Conservation (phyloP, 176 grass and related monocot species). For the Carex cristatella region DNA sequence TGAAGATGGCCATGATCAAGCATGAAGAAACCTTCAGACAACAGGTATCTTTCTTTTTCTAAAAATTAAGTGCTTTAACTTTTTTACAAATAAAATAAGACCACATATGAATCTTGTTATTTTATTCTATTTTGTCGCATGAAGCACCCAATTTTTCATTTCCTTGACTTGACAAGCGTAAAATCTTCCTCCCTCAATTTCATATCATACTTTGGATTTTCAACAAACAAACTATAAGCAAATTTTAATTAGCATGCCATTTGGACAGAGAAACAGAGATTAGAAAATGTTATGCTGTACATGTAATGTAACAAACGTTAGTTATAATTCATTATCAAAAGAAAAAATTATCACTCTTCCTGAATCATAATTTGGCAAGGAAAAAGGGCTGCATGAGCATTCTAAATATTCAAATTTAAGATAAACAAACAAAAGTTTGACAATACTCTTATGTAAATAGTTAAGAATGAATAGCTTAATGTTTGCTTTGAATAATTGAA, state of each 20-base stretch:
- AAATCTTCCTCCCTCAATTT: not conserved
- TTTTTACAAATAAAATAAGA: not conserved
- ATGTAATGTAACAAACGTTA: not conserved
- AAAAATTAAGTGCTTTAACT: not conserved
- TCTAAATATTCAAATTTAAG: not conserved
- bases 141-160: not conserved
- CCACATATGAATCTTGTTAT: not conserved
- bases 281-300: not conserved
- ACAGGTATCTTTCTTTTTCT: constrained; percentile 35
- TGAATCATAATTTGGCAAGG: not conserved
- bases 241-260: not conserved
- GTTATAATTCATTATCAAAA: not conserved
- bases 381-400: not conserved
- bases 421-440: not conserved
- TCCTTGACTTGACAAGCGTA: not conserved
- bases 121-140: not conserved
- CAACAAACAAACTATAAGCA: not conserved
- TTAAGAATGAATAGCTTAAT: not conserved
- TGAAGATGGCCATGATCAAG: constrained; percentile 74
- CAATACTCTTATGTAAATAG: not conserved
- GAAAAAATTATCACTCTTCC: not conserved
- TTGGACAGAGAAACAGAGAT: not conserved
- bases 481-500: not conserved
- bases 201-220: not conserved
- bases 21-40: constrained; percentile 67